These are phyloP conservation scores for Penicillium chermesinum DNA, from an alignment of 495 filamentous ascomycete species.

Conservation along the genomic window DNA sequence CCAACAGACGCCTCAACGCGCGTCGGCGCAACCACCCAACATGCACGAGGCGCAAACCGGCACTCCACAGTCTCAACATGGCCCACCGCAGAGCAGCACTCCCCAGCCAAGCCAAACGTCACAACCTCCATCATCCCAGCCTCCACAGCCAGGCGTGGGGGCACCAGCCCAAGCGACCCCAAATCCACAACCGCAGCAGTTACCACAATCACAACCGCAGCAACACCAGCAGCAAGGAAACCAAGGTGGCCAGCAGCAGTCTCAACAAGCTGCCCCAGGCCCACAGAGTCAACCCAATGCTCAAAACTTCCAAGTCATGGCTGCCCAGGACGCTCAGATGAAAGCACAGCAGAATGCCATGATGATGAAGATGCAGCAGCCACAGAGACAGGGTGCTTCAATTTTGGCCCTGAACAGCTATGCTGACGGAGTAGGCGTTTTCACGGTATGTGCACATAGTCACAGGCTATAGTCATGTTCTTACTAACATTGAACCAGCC, in stretches of 20 bases:
- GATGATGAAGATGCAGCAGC: conserved; percentile 43
- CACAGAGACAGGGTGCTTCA: conserved; percentile 47
- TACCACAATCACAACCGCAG: conserved; percentile 41
- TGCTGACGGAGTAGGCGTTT: conserved; percentile 63
- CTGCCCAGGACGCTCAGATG: conserved; percentile 38
- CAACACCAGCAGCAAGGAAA: conserved; percentile 23
- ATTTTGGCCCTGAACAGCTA: conserved; percentile 64
- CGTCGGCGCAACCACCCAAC: conserved; percentile 40
- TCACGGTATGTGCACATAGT: conserved; percentile 48
- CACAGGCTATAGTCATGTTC: background rate
- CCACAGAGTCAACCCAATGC: conserved; percentile 39
- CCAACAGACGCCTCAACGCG: conserved; percentile 45
- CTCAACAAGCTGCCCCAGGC: conserved; percentile 36
- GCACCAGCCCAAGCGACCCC: conserved; percentile 45
- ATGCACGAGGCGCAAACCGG: conserved; percentile 43
- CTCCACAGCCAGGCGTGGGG: conserved; percentile 38
- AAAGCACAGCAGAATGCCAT: conserved; percentile 41
- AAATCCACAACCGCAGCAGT: conserved; percentile 42
- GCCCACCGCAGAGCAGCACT: conserved; percentile 41
- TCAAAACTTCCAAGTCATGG: conserved; percentile 36
- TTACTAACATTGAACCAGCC: conserved; percentile 39
- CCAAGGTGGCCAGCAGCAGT: conserved; percentile 35
- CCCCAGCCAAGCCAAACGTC: conserved; percentile 47
- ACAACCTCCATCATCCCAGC: conserved; percentile 34
- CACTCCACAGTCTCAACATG: conserved; percentile 55